These are phyloP conservation scores for Heteromeles arbutifolia DNA, from an alignment of 306 rosid species.

Conservation along the genomic window DNA sequence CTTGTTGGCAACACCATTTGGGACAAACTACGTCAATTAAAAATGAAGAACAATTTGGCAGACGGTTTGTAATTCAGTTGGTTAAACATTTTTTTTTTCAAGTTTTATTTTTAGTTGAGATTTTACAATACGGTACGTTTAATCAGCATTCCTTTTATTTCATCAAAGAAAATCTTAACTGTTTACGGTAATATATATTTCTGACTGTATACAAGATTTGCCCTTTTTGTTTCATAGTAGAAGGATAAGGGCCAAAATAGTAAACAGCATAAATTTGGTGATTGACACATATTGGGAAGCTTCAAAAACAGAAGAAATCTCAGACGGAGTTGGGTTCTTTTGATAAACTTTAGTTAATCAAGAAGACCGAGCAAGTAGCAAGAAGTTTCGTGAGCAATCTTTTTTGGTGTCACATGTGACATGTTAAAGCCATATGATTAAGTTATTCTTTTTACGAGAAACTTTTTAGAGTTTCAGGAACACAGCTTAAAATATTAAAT, in stretches of 20 bases:
- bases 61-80: too few relatives aligned
- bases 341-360: not conserved
- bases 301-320: not conserved
- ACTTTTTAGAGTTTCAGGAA: accelerated
- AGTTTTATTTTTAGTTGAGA: too few relatives aligned
- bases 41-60: too few relatives aligned
- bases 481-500: too few relatives aligned
- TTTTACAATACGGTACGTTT: too few relatives aligned
- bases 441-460: not conserved
- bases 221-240: too few relatives aligned
- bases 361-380: not conserved
- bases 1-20: not conserved
- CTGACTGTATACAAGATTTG: not conserved
- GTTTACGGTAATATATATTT: accelerated
- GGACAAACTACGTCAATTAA: not conserved
- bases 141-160: not conserved
- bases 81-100: too few relatives aligned
- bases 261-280: not conserved
- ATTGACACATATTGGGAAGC: not conserved
- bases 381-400: not conserved
- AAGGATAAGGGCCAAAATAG: not conserved
- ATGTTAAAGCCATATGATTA: not conserved
- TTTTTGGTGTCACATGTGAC: not conserved
- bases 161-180: accelerated
- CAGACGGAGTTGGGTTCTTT: not conserved